Percentiles rank a stretch among this genome's conserved stretches.
These are phyloP conservation scores for Pseudogymnoascus verrucosus DNA, from an alignment of 2,329 filamentous ascomycete species.

Conservation along the genomic window DNA sequence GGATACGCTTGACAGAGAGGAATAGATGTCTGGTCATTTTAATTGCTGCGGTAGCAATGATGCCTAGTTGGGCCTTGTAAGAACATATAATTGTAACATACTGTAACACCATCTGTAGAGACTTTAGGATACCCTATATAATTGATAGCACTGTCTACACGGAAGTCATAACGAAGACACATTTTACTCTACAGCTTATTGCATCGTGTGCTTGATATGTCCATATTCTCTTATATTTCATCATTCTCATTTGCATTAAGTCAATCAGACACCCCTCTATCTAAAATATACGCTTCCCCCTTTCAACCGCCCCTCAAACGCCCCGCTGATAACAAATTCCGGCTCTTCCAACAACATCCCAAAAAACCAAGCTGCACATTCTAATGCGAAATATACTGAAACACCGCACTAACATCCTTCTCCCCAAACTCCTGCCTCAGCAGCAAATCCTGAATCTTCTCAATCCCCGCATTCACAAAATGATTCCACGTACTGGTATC, in stretches of 20 bases:
- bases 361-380: neutral
- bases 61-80: neutral
- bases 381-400: conserved; percentile 95
- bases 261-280: neutral
- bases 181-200: neutral
- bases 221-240: neutral
- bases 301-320: neutral
- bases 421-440: conserved; percentile 77
- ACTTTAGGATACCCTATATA: neutral
- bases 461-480: conserved; percentile 73
- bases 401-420: conserved; percentile 81
- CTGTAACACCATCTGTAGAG: conserved; percentile 1
- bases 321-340: neutral
- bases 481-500: conserved; percentile 99
- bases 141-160: neutral
- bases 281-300: neutral
- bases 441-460: conserved; percentile 81
- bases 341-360: neutral
- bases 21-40: neutral
- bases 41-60: neutral
- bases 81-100: neutral
- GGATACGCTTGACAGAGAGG: neutral
- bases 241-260: neutral
- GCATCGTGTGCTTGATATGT: neutral
- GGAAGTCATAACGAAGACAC: neutral